Percentiles rank a stretch among this genome's conserved stretches.
Evolutionary conservation across 495 filamentous ascomycete genomes (phyloP).

Genomic region (Letharia columbiana): DNA sequence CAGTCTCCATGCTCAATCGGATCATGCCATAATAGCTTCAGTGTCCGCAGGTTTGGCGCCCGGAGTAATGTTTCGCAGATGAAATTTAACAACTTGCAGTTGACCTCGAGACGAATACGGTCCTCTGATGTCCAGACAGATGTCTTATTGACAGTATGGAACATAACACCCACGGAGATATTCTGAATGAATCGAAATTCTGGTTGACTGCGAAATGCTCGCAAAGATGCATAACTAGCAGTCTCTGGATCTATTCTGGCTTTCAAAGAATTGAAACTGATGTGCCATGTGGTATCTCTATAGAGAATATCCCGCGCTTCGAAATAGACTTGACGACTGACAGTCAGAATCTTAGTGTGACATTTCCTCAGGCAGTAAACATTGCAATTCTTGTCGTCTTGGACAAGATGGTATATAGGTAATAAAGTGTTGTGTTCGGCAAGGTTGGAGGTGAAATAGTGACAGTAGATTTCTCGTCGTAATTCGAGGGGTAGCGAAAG

Average conservation of each 20-base stretch:
- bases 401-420: neutral
- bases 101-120: neutral
- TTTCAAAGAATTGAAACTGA: neutral
- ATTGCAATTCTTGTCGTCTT: neutral
- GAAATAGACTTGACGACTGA: neutral
- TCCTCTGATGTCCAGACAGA: neutral
- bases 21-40: neutral
- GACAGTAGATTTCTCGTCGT: neutral
- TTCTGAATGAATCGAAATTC: neutral
- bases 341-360: constrained; percentile 2
- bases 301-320: constrained; percentile 9
- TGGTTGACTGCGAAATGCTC: neutral
- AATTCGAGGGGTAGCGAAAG: constrained; percentile 1
- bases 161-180: neutral
- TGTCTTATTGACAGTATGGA: neutral
- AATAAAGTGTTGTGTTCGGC: neutral
- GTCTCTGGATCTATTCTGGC: neutral
- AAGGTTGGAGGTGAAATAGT: neutral
- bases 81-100: neutral
- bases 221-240: neutral
- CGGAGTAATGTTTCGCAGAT: neutral
- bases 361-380: neutral
- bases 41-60: neutral
- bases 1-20: neutral
- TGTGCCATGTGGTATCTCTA: constrained; percentile 3